Evolutionary conservation across 2,329 filamentous ascomycete species (phyloP).

Genomic region (Pseudogymnoascus sp.): DNA sequence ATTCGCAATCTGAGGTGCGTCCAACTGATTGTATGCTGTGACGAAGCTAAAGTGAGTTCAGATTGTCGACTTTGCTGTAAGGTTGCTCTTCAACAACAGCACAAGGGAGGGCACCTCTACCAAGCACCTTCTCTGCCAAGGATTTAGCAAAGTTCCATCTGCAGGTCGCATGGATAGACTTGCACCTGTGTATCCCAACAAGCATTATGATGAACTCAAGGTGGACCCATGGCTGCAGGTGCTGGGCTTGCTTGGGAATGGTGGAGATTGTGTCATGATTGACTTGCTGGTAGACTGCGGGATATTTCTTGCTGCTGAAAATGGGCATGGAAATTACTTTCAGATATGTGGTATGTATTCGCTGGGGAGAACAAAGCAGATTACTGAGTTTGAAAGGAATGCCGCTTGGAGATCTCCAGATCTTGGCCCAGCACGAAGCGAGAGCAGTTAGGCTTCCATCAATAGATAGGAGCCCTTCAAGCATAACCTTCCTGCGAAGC

Average conservation of each 20-base stretch:
- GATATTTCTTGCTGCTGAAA: constrained; percentile 60
- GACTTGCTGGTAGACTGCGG: constrained; percentile 70
- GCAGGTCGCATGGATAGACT: constrained; percentile 42
- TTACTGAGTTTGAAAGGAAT: constrained; percentile 18
- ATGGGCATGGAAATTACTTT: constrained; percentile 58
- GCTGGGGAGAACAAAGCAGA: background rate
- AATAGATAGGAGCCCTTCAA: constrained; percentile 34
- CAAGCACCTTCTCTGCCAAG: constrained; percentile 75
- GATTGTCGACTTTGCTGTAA: constrained; percentile 73
- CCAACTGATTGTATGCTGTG: background rate
- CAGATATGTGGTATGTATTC: constrained; percentile 65
- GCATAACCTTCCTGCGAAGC: constrained; percentile 70
- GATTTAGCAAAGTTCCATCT: constrained; percentile 53
- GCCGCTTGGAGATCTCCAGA: constrained; percentile 24
- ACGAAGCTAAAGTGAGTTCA: constrained; percentile 30
- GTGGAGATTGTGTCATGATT: constrained; percentile 71
- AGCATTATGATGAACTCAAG: constrained; percentile 63
- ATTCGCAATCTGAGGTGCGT: constrained; percentile 14
- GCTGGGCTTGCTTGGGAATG: constrained; percentile 64
- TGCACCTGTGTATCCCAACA: constrained; percentile 57
- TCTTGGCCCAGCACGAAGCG: background rate
- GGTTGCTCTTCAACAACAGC: constrained; percentile 62
- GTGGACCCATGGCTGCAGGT: constrained; percentile 66
- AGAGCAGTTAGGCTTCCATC: constrained; percentile 25
- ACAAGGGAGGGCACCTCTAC: constrained; percentile 44